Percentiles rank a stretch among this genome's conserved stretches.
phyloP scores from a whole-genome alignment of 1,284 basidiomycete species.

The Pseudozyma hubeiensis region DNA sequence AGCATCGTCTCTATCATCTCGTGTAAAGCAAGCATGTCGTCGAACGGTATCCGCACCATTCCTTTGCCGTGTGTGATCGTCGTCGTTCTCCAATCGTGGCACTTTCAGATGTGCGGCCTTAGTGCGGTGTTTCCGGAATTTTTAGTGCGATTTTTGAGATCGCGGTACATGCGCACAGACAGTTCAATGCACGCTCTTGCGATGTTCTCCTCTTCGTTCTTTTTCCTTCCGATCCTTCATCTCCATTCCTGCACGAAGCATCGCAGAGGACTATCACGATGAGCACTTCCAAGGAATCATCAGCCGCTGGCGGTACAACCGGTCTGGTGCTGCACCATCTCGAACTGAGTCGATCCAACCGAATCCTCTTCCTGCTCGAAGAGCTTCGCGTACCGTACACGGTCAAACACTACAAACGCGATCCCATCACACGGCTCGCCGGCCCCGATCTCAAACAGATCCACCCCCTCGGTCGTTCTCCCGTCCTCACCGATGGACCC shows the following conservation, averaged over 20 bases:
- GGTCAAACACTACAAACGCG: conserved; percentile 34
- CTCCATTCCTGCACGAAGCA: background rate
- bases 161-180: no score
- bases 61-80: no score
- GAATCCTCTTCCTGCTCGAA: conserved; percentile 39
- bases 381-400: conserved; percentile 30
- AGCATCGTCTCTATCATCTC: no score
- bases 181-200: no score
- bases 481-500: conserved; percentile 30
- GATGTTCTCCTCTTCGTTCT: background rate
- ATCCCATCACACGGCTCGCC: conserved; percentile 33
- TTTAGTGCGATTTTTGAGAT: no score
- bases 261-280: conserved; percentile 3
- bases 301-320: background rate
- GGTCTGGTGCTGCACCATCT: conserved; percentile 44
- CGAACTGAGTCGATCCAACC: conserved; percentile 33
- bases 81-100: no score
- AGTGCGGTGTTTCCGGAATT: no score
- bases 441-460: conserved; percentile 34
- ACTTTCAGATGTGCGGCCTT: no score
- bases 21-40: no score
- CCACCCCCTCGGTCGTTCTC: conserved; percentile 44
- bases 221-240: background rate
- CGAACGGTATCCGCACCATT: no score
- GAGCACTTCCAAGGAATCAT: background rate